A percentile compares a stretch with the other conserved stretches of the same genome.
Conservation (phyloP, 2,329 filamentous ascomycete genomes). For the Ophiocordyceps camponoti-floridani region DNA sequence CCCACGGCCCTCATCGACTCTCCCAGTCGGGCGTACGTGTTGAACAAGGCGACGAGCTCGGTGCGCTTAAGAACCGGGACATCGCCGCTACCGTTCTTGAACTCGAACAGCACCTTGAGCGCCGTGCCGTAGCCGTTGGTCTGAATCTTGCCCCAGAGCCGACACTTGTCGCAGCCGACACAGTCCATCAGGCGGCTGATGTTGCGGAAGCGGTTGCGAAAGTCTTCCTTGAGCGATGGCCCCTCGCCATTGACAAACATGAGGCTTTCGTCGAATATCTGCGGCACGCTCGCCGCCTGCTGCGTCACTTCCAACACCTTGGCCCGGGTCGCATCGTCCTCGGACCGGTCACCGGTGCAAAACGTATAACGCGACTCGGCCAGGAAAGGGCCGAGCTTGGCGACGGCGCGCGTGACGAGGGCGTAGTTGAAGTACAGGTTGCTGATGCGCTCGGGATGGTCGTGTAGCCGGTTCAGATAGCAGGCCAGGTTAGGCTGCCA, state of each 20-base stretch:
- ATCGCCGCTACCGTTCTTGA: constrained; percentile 50
- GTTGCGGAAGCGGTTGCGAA: constrained; percentile 92
- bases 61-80: constrained; percentile 63
- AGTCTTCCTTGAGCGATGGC: constrained; percentile 81
- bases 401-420: constrained; percentile 76
- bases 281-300: constrained; percentile 47
- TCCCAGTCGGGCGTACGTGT: constrained; percentile 78
- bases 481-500: constrained; percentile 86
- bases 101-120: constrained; percentile 90
- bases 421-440: constrained; percentile 99
- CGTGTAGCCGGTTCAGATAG: constrained; percentile 73
- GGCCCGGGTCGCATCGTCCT: constrained; percentile 62
- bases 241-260: constrained; percentile 78
- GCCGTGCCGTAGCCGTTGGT: constrained; percentile 89
- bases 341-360: constrained; percentile 66
- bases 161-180: constrained; percentile 95
- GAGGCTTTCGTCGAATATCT: constrained; percentile 84
- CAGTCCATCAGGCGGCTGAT: constrained; percentile 96
- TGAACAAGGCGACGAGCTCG: constrained; percentile 85
- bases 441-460: constrained; percentile 75
- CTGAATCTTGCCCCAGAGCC: constrained; percentile 94
- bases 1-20: constrained; percentile 61
- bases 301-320: constrained; percentile 66
- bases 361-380: constrained; percentile 59
- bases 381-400: constrained; percentile 73